Evolutionary conservation across 1,284 basidiomycete genomes (phyloP), one percentile per base, ranked within the genome.

Genomic region (Tremellales sp.): DNA sequence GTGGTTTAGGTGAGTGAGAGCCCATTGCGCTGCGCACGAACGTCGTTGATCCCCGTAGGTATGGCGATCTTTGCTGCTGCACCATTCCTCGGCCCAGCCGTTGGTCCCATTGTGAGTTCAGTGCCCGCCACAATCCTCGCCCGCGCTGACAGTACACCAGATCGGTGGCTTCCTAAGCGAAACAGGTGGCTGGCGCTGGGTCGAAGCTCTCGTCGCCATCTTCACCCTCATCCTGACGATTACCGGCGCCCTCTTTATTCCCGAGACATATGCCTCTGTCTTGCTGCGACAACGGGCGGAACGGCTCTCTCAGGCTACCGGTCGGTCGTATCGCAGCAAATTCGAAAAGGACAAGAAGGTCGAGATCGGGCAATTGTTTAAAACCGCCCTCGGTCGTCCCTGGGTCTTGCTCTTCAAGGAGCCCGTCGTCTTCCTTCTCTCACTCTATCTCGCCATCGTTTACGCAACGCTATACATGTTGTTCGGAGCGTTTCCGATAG

Each of bases 131-230:
- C 13, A 15, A 21, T 15, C 22, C 2, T n/a, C 3, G 7, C 7
- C 22, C 11, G 10, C 29, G 36, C 21, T 25, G 43, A 17, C 23
- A 76, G 75, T 17, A n/a, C 15, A 48, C 62, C 74, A 23, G 73
- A 62, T 35, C 19, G 68, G 72, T 21, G 71, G 68, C 1, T 74
- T 73, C 59, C 66, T 77, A n/a, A 64, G 64, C 8, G 58, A 64
- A 37, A 53, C 53, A 3, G 29, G 49, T 6, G 62, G 60, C 2
- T 77, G 76, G 77, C 49, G 72, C 33, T 78, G 77, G 75, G 81
- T 82, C 45, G 85, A 84, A 61, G 84, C 81, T 78, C 69, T 86
- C 37, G 80, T 85, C 74, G 79, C 84, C 55, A 63, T 76, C 45
- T 75, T 77, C 59, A 67, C 70, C 48, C 61, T 64, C 7, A 46